Conservation (phyloP, 441 rosid species). For the Adansonia grandidieri region DNA sequence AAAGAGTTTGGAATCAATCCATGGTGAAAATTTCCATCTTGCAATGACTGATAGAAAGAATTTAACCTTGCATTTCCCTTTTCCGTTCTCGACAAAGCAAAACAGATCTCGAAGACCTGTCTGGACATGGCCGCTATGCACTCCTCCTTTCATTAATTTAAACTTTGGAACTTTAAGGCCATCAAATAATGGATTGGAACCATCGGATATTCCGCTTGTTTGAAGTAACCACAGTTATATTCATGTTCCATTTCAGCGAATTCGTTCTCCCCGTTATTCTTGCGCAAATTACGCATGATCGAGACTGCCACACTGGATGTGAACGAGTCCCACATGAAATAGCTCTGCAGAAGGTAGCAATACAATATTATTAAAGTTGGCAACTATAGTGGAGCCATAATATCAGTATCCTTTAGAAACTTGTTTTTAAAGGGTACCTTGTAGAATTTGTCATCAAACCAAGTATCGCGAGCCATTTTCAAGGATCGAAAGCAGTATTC, state of each 20-base stretch:
- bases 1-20: too few species aligned
- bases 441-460: constrained; percentile 51
- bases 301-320: constrained; percentile 75
- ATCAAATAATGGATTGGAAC: constrained; percentile 81
- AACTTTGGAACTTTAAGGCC: constrained; percentile 62
- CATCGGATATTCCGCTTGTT: constrained; percentile 60
- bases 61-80: constrained; percentile 78
- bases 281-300: constrained; percentile 51
- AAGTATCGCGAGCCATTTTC: constrained; percentile 70
- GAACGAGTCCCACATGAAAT: constrained; percentile 95
- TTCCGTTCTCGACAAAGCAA: constrained; percentile 53
- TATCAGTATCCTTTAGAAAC: background rate
- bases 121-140: constrained; percentile 92
- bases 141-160: constrained; percentile 52
- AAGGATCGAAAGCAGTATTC: constrained; percentile 75
- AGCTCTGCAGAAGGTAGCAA: constrained; percentile 53
- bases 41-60: background rate
- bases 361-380: background rate
- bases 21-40: background rate
- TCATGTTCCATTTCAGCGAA: constrained; percentile 86
- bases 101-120: constrained; percentile 64
- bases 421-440: constrained; percentile 37
- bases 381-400: background rate
- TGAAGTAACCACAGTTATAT: constrained; percentile 81
- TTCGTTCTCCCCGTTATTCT: constrained; percentile 57